Percentiles rank a stretch among this genome's conserved stretches.
These are phyloP conservation scores for Ascoidea rubescens DNA, from an alignment of 805 yeast genomes.

Conservation along the genomic window DNA sequence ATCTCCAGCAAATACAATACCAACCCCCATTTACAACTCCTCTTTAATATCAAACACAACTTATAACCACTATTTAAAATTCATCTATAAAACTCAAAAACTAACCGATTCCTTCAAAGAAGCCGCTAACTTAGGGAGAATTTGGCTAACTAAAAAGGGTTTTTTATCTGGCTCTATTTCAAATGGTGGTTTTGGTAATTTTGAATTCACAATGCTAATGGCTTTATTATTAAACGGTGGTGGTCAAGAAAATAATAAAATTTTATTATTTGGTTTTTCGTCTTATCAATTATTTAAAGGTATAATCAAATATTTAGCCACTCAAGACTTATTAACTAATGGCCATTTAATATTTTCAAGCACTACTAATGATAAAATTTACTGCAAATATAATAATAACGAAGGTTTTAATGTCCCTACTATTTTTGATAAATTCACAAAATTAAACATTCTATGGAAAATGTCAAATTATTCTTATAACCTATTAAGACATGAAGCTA, in stretches of 20 bases:
- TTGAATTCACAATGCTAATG: constrained; percentile 74
- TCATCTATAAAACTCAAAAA: constrained; percentile 61
- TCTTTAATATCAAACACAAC: constrained; percentile 59
- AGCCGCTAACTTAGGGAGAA: constrained; percentile 73
- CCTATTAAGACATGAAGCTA: constrained; percentile 50
- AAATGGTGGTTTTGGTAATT: constrained; percentile 74
- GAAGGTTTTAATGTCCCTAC: constrained; percentile 66
- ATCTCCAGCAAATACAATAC: constrained; percentile 30
- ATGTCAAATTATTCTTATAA: constrained; percentile 59
- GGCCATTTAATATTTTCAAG: constrained; percentile 64
- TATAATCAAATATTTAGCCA: constrained; percentile 66
- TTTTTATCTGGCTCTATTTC: constrained; percentile 34
- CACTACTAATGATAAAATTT: constrained; percentile 12
- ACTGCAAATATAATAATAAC: constrained; percentile 27
- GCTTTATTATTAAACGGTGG: constrained; percentile 78
- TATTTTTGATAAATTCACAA: constrained; percentile 60
- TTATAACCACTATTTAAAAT: constrained; percentile 58
- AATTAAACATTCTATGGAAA: constrained; percentile 69
- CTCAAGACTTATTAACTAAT: constrained; percentile 48
- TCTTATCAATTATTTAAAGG: constrained; percentile 91
- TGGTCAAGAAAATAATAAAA: constrained; percentile 59
- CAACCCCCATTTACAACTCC: constrained; percentile 83
- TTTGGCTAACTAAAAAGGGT: constrained; percentile 88
- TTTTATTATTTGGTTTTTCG: constrained; percentile 76
- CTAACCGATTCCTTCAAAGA: constrained; percentile 72